These are phyloP conservation scores for Pythium oligandrum DNA, from an alignment of 352 stramenopile genomes.

Conservation along the genomic window DNA sequence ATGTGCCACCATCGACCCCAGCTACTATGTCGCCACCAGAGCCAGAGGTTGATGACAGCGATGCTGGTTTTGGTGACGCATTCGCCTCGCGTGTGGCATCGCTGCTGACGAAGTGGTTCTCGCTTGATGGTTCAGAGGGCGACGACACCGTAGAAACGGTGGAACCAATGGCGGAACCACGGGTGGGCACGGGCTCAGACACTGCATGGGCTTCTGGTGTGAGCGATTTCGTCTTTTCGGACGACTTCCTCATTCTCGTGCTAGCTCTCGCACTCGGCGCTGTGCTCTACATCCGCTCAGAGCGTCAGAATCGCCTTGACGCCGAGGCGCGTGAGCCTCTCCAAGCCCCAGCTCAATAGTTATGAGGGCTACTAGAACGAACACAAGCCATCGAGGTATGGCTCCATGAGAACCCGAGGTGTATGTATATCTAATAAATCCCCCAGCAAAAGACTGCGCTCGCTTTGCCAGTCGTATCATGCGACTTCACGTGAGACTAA, in stretches of 20 bases:
- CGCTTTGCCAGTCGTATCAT: too few species aligned
- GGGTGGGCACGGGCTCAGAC: background rate
- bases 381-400: background rate
- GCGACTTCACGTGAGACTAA: too few species aligned
- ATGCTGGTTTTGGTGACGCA: constrained; percentile 1
- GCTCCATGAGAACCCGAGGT: background rate
- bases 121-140: constrained; percentile 10
- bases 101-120: constrained; percentile 15
- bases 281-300: constrained; percentile 72
- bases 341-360: too few species aligned
- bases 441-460: too few species aligned
- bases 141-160: background rate
- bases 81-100: background rate
- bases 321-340: too few species aligned
- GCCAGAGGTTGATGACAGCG: background rate
- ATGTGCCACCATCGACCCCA: constrained; percentile 18
- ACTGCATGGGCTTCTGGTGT: background rate
- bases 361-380: background rate
- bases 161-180: background rate
- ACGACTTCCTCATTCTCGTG: constrained; percentile 62
- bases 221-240: constrained; percentile 36
- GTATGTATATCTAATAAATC: background rate
- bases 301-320: constrained; percentile 35
- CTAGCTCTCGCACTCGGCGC: constrained; percentile 55
- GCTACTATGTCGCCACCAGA: constrained; percentile 5